Percentiles rank a stretch among this genome's conserved stretches.
These are phyloP conservation scores for Fraxinus floribunda DNA, from an alignment of 305 asterid species.

Conservation along the genomic window DNA sequence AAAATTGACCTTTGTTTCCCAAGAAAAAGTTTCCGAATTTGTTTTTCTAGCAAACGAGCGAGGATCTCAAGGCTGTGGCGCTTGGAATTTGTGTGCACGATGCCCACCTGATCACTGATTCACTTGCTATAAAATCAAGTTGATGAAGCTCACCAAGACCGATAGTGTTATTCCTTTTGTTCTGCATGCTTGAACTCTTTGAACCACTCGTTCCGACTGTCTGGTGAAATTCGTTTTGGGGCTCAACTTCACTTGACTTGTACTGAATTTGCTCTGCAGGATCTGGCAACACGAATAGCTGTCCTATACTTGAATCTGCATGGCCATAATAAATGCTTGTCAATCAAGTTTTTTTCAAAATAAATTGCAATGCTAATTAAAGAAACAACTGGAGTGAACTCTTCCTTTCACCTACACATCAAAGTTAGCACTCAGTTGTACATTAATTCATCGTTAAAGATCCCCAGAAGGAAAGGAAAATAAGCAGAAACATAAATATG, in stretches of 20 bases:
- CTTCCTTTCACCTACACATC: neutral
- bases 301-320: conserved; percentile 41
- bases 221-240: conserved; percentile 29
- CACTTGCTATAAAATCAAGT: conserved; percentile 37
- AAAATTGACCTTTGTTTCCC: conserved; percentile 3
- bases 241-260: conserved; percentile 28
- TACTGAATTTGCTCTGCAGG: conserved; percentile 21
- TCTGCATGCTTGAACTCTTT: conserved; percentile 32
- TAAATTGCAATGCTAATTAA: neutral
- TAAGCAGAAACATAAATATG: neutral
- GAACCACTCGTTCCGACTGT: conserved; percentile 27
- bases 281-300: conserved; percentile 31
- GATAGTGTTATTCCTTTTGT: conserved; percentile 58
- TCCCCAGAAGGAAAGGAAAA: neutral
- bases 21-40: neutral
- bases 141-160: conserved; percentile 58
- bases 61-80: conserved; percentile 41
- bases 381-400: neutral
- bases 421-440: neutral
- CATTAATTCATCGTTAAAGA: neutral
- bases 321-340: neutral
- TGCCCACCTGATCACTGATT: conserved; percentile 61
- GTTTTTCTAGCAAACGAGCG: conserved; percentile 43
- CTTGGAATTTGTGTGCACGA: conserved; percentile 51
- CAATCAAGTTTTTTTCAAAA: neutral